Conservation (phyloP, 257 asterid genomes). For the Eustoma russellianum region DNA sequence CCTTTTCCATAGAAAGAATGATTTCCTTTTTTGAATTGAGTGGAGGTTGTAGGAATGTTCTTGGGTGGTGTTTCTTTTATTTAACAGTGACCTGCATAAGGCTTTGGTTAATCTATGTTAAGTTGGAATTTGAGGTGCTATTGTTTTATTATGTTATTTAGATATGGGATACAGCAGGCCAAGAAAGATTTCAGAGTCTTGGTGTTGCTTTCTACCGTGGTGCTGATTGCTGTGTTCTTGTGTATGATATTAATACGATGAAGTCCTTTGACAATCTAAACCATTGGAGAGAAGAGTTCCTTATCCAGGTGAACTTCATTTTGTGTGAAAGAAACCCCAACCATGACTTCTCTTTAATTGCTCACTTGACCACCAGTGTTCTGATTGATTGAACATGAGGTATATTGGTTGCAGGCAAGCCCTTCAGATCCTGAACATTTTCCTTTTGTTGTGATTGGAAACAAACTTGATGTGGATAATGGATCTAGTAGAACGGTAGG, state of each 20-base stretch:
- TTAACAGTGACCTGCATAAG: neutral
- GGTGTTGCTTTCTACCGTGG: constrained; percentile 99
- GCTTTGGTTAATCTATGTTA: neutral
- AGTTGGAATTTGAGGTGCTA: neutral
- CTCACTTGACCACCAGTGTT: neutral
- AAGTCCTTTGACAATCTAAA: constrained; percentile 91
- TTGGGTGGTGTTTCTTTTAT: neutral
- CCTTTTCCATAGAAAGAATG: too few relatives aligned
- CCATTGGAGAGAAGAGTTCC: constrained; percentile 96
- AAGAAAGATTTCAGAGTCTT: constrained; percentile 98
- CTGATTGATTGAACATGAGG: neutral
- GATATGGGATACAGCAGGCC: constrained; percentile 99
- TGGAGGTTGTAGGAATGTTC: too few relatives aligned
- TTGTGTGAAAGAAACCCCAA: neutral
- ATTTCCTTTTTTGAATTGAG: too few relatives aligned
- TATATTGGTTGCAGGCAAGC: constrained; percentile 65
- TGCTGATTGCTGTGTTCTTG: constrained; percentile 99
- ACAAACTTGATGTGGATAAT: constrained; percentile 93
- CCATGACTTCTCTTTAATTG: neutral
- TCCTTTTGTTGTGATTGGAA: constrained; percentile 96
- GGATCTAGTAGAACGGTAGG: constrained; percentile 95
- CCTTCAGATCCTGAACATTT: constrained; percentile 97
- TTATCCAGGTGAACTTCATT: constrained; percentile 62
- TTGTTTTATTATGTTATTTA: constrained; percentile 20
- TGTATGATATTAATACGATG: constrained; percentile 84